Conservation (phyloP, 1,284 basidiomycete species). For the Kwoniella shivajii region DNA sequence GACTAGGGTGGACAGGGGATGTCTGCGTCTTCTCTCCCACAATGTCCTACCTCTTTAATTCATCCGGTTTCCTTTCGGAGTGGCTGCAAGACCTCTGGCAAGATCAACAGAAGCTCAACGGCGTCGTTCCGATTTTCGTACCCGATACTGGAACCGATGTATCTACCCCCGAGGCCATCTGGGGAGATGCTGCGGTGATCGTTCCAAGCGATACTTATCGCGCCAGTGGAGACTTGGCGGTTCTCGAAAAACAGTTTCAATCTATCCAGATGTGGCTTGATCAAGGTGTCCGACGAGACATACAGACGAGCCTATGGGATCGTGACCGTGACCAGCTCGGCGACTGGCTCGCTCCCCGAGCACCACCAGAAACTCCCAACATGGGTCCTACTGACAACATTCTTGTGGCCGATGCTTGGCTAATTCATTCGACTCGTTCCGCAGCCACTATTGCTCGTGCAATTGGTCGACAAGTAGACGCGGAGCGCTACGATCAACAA, state of each 20-base stretch:
- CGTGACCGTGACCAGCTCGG: constrained; percentile 18
- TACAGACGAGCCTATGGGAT: constrained; percentile 16
- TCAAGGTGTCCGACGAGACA: constrained; percentile 16
- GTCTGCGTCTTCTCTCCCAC: constrained; percentile 28
- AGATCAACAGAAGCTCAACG: constrained; percentile 20
- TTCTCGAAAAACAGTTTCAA: constrained; percentile 18
- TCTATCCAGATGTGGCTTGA: constrained; percentile 26
- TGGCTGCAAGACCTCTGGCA: constrained; percentile 28
- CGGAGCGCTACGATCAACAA: constrained; percentile 11
- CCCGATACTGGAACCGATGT: constrained; percentile 7
- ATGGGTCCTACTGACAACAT: constrained; percentile 21
- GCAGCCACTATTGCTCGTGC: constrained; percentile 19
- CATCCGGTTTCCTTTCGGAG: constrained; percentile 15
- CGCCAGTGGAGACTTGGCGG: constrained; percentile 14
- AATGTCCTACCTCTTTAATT: constrained; percentile 22
- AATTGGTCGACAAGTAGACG: constrained; percentile 14
- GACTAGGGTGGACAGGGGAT: constrained; percentile 34
- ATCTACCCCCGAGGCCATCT: constrained; percentile 15
- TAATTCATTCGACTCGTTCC: constrained; percentile 29
- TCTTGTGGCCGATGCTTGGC: constrained; percentile 34
- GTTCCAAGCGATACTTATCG: constrained; percentile 21
- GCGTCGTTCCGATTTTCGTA: constrained; percentile 19
- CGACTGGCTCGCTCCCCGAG: constrained; percentile 31
- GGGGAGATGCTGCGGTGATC: constrained; percentile 29
- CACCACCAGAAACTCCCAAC: constrained; percentile 17